Conservation (phyloP, 2,329 filamentous ascomycete genomes). For the Penicillium sp. region DNA sequence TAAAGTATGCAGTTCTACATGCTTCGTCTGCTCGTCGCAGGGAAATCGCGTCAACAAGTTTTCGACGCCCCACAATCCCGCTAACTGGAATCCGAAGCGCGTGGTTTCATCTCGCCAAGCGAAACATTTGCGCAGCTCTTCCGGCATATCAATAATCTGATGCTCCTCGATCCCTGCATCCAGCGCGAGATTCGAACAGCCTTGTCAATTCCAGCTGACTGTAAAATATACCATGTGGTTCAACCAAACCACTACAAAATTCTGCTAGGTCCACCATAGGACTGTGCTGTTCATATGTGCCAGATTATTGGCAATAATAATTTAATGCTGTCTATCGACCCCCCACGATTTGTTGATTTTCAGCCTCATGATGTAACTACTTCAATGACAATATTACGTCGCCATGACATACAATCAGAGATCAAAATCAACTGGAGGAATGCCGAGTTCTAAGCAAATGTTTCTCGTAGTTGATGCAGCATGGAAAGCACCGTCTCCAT, state of each 20-base stretch:
- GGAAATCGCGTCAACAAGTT: no score
- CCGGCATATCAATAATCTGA: neutral
- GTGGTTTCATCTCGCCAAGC: neutral
- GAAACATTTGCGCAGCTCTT: neutral
- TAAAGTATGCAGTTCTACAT: neutral
- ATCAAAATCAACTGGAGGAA: neutral
- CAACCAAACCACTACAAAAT: neutral
- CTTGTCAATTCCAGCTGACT: neutral
- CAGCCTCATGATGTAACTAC: constrained; percentile 7
- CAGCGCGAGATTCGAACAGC: neutral
- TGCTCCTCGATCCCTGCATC: neutral
- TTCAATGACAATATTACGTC: neutral
- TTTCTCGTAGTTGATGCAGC: neutral
- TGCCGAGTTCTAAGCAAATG: neutral
- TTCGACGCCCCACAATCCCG: neutral
- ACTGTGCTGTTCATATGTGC: neutral
- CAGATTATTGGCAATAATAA: neutral
- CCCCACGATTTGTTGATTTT: neutral
- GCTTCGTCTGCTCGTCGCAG: neutral
- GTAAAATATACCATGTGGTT: neutral
- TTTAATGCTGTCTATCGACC: neutral
- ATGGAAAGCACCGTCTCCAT: constrained; percentile 11
- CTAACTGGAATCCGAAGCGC: neutral
- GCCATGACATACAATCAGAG: neutral
- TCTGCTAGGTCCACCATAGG: neutral